Base-by-base conservation (phyloP, 768 basidiomycete genomes). In the Xanthoconium stramineum region DNA sequence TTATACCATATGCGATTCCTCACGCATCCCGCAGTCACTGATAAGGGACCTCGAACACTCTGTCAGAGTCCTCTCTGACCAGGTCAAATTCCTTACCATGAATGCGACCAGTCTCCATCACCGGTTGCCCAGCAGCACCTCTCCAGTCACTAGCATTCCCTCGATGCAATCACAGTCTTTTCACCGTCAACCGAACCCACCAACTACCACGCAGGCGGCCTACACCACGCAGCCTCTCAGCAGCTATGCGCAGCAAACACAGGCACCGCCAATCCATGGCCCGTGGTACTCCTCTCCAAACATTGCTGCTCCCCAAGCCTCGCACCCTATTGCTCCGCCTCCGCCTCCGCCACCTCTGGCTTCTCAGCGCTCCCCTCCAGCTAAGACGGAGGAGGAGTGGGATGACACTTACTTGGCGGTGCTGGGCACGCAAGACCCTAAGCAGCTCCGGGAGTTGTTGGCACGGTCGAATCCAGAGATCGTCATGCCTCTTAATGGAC, bases 31-130 rank as follows among this genome's bases (percentile, higher is more conserved):
- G 14, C 56, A 92, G 91, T 76, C 82, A 30, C 75, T 87, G 28
- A 88, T 94, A 54, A 82, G 89, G 57, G 90, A 93, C 40, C 79
- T 94, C 54, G 91, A 93, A 70, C 86, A 85, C 62, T 84, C 83
- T 7, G 85, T 94, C 52, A 79, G 89, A 51, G 64, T 82, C 24
- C 75, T 94, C 53, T 80, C 87, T 32, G 91, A 94, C 48, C 91
- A 94, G 67, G 83, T 94, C 65, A 92, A 91, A 68, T 89, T 84
- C 74, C 72, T 91, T 57, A 83, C 77, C 61, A 74, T 86, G 72
- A 89, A 84, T 60, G 63, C 78, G 12, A 70, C 75, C 36, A 65
- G 53, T 46, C 55, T 69, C 57, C 71, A 71, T 42, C 73, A 78
- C 33, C 79, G 69, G 32, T 52, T 71, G 29, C 58, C 65, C 28